Conservation (phyloP, 352 stramenopile genomes). For the Phytopythium chamaehyphon region DNA sequence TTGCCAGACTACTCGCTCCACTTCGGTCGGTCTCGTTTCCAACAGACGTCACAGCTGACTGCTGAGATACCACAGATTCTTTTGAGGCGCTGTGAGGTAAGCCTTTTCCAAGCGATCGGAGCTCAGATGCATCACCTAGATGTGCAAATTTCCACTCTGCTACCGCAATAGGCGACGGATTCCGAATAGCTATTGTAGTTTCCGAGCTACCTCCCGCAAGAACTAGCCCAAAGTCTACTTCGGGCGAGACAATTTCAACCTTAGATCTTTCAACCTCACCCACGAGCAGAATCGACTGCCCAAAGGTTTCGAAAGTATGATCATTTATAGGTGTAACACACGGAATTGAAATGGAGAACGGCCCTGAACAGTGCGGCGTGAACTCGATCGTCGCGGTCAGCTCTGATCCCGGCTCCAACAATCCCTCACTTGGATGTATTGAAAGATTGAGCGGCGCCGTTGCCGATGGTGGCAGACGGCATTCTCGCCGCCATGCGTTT, state of each 20-base stretch:
- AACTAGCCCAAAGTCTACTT: conserved; percentile 78
- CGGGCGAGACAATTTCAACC: conserved; percentile 38
- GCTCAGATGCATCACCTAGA: conserved; percentile 19
- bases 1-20: conserved; percentile 29
- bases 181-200: conserved; percentile 17
- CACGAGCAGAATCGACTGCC: conserved; percentile 54
- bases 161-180: conserved; percentile 15
- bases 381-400: conserved; percentile 26
- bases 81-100: conserved; percentile 37
- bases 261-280: conserved; percentile 31
- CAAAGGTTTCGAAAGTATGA: conserved; percentile 10
- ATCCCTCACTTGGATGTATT: conserved; percentile 14
- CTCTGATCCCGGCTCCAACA: conserved; percentile 15
- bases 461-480: background rate
- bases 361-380: conserved; percentile 30
- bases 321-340: conserved; percentile 20
- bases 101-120: background rate
- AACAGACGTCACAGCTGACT: conserved; percentile 26
- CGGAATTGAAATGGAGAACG: conserved; percentile 45
- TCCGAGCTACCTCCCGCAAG: conserved; percentile 49
- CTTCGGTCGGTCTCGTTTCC: conserved; percentile 35
- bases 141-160: conserved; percentile 47
- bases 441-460: conserved; percentile 19
- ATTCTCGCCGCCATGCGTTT: background rate
- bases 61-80: conserved; percentile 46